Percentiles rank a stretch among this genome's conserved stretches.
phyloP scores from a whole-genome alignment of 257 asterid genomes.

The Nicotiana attenuata region DNA sequence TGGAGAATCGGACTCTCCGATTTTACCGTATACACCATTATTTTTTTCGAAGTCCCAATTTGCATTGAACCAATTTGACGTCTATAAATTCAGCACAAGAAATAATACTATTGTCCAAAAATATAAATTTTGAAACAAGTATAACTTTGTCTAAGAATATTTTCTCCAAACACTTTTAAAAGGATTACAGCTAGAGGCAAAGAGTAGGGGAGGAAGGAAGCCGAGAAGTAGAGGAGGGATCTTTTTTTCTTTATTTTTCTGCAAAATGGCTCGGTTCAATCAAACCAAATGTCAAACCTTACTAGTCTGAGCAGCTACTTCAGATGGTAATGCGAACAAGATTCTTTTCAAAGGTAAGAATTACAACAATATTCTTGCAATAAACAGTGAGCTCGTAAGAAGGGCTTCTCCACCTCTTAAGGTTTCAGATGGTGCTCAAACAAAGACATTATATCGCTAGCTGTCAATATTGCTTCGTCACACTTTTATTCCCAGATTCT shows the following conservation, averaged over 20 bases:
- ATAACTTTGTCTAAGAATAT: neutral
- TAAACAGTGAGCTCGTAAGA: neutral
- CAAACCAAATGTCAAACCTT: neutral
- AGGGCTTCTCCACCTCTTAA: conserved; percentile 5
- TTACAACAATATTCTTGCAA: neutral
- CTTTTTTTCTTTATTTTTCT: neutral
- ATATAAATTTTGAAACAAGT: neutral
- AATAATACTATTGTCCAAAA: neutral
- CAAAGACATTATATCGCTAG: conserved; percentile 87
- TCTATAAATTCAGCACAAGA: neutral
- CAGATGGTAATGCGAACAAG: neutral
- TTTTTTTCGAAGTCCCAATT: neutral
- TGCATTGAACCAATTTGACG: neutral
- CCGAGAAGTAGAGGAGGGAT: neutral
- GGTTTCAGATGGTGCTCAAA: conserved; percentile 78
- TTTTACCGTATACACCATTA: too few relatives aligned
- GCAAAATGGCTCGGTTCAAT: neutral
- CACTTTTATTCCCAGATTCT: conserved; percentile 80
- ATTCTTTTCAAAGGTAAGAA: neutral
- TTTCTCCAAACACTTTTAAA: neutral
- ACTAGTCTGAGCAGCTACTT: neutral
- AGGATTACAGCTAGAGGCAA: neutral
- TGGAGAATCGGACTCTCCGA: too few relatives aligned
- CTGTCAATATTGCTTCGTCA: conserved; percentile 80
- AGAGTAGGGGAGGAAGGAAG: neutral